Conservation (phyloP, 1,139 yeast genomes). For the Yamadazyma friedrichii region DNA sequence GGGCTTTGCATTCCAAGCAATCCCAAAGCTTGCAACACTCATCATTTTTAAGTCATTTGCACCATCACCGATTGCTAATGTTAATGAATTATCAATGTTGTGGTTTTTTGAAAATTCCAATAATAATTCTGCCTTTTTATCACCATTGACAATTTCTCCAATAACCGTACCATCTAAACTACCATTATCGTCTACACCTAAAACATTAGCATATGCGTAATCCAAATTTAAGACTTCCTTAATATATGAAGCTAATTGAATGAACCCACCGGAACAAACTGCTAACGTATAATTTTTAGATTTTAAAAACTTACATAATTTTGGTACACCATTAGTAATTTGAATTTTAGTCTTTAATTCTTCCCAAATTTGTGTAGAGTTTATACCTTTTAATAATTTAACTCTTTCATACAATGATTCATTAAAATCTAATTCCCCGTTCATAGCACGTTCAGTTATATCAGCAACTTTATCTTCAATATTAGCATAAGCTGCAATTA, state of each 20-base stretch:
- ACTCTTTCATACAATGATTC: slow-evolving; percentile 80
- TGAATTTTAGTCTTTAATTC: slow-evolving; percentile 66
- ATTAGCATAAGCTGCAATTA: slow-evolving; percentile 66
- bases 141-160: slow-evolving; percentile 87
- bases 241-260: slow-evolving; percentile 80
- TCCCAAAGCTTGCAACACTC: slow-evolving; percentile 88
- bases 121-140: slow-evolving; percentile 73
- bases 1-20: slow-evolving; percentile 98
- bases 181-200: slow-evolving; percentile 54
- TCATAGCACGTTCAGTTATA: slow-evolving; percentile 95
- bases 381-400: slow-evolving; percentile 73
- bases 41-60: slow-evolving; percentile 95
- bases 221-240: slow-evolving; percentile 69
- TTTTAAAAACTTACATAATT: slow-evolving; percentile 63
- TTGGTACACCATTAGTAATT: slow-evolving; percentile 81
- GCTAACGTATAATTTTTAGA: slow-evolving; percentile 68
- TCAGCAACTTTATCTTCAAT: slow-evolving; percentile 37
- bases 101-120: slow-evolving; percentile 65
- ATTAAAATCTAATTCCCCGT: slow-evolving; percentile 90
- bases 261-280: slow-evolving; percentile 93
- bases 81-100: slow-evolving; percentile 50
- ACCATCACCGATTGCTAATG: slow-evolving; percentile 95
- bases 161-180: slow-evolving; percentile 51
- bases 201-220: slow-evolving; percentile 83
- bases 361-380: slow-evolving; percentile 71